These are phyloP conservation scores for Calonectria hawksworthii DNA, from an alignment of 2,329 filamentous ascomycete genomes.

Conservation along the genomic window DNA sequence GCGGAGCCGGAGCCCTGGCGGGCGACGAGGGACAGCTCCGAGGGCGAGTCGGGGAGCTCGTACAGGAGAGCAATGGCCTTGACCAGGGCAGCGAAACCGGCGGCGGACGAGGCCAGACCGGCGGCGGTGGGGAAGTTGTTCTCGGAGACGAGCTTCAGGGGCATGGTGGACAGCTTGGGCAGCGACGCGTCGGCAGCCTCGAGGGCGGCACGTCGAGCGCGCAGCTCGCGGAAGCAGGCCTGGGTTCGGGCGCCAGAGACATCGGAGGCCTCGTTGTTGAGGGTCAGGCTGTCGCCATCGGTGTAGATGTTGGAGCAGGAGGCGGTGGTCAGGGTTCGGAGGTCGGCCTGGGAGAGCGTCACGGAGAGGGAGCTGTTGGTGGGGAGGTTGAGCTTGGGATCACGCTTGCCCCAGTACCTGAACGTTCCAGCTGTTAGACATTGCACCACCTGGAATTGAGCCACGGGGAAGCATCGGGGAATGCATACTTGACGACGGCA, in stretches of 20 bases:
- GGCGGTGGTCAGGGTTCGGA: conserved; percentile 96
- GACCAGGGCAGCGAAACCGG: conserved; percentile 79
- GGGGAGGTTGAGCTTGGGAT: conserved; percentile 92
- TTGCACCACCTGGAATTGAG: not conserved
- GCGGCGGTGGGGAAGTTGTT: conserved; percentile 99
- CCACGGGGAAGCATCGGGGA: not conserved
- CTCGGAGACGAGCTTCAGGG: conserved; percentile 90
- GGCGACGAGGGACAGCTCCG: conserved; percentile 89
- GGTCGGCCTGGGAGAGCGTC: conserved; percentile 92
- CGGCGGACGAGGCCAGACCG: conserved; percentile 82
- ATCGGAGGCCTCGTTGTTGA: conserved; percentile 88
- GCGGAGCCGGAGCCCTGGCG: conserved; percentile 95
- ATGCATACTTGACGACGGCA: conserved; percentile 88
- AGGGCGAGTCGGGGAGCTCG: conserved; percentile 82
- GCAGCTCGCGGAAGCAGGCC: conserved; percentile 91
- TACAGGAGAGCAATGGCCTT: conserved; percentile 94
- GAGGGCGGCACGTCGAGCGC: conserved; percentile 80
- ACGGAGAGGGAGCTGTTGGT: conserved; percentile 98
- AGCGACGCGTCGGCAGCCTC: conserved; percentile 80
- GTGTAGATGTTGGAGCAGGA: conserved; percentile 84
- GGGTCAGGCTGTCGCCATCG: conserved; percentile 77
- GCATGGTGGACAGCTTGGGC: conserved; percentile 83
- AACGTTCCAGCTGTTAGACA: not conserved
- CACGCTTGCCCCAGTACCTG: conserved; percentile 96
- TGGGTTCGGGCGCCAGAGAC: conserved; percentile 92